Conservation (phyloP, 2,329 filamentous ascomycete genomes). For the Phyllosticta citrichinensis region DNA sequence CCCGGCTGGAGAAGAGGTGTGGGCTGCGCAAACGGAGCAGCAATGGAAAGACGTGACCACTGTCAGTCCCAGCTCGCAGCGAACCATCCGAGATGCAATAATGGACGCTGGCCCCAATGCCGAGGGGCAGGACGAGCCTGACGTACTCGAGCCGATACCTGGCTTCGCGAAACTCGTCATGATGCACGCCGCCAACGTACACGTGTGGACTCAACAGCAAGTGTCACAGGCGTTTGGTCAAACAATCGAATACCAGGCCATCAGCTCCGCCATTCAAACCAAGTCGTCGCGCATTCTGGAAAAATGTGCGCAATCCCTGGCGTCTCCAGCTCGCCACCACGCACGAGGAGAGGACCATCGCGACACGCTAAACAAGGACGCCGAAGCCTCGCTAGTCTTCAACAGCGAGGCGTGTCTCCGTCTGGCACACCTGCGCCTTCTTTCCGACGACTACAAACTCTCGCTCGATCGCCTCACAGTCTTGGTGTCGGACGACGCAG, state of each 20-base stretch:
- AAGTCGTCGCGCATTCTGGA: slow-evolving; percentile 19
- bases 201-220: slow-evolving; percentile 26
- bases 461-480: slow-evolving; percentile 20
- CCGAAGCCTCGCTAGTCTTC: slow-evolving; percentile 24
- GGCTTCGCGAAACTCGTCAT: slow-evolving; percentile 23
- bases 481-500: slow-evolving; percentile 19
- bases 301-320: slow-evolving; percentile 17
- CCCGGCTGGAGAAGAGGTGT: slow-evolving; percentile 22
- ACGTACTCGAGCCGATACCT: slow-evolving; percentile 13
- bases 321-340: background rate
- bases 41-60: slow-evolving; percentile 16
- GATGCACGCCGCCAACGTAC: slow-evolving; percentile 27
- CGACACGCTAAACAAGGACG: slow-evolving; percentile 14
- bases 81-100: slow-evolving; percentile 12
- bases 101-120: slow-evolving; percentile 18
- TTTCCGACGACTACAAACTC: slow-evolving; percentile 14
- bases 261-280: background rate
- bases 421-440: slow-evolving; percentile 23
- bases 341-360: slow-evolving; percentile 9
- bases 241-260: background rate
- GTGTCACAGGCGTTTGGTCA: slow-evolving; percentile 19
- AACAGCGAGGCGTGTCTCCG: slow-evolving; percentile 25
- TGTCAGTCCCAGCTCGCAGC: background rate
- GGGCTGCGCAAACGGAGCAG: slow-evolving; percentile 20
- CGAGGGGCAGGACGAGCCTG: slow-evolving; percentile 15